Evolutionary conservation across 169 alveolate species (phyloP).

Genomic region (Babesia ovata): DNA sequence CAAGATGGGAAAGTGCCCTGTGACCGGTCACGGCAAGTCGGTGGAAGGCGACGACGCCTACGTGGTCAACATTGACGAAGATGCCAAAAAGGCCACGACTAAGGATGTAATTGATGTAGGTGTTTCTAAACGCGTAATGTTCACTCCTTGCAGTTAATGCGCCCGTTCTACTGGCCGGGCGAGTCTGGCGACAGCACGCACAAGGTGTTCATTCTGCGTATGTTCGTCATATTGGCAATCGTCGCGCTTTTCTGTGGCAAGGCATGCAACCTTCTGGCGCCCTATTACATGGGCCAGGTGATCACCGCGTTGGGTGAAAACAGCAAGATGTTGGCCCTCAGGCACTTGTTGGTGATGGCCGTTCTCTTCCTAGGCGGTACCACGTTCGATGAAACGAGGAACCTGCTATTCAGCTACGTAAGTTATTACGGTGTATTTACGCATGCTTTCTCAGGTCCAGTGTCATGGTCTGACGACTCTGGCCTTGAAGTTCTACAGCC

Average conservation of each 20-base stretch:
- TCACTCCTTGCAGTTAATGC: slow-evolving; percentile 32
- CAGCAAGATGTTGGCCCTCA: slow-evolving; percentile 1
- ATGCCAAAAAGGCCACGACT: background rate
- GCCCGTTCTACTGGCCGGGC: slow-evolving; percentile 63
- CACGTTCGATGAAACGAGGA: slow-evolving; percentile 55
- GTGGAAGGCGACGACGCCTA: slow-evolving; percentile 6
- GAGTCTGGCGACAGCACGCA: slow-evolving; percentile 2
- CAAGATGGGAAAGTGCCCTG: slow-evolving; percentile 37
- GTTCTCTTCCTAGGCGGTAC: slow-evolving; percentile 12
- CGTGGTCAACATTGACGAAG: background rate
- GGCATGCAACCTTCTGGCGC: slow-evolving; percentile 39
- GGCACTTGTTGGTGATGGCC: background rate
- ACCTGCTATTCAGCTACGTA: slow-evolving; percentile 55
- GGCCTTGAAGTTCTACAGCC: slow-evolving; percentile 29
- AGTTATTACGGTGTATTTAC: background rate
- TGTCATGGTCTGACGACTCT: slow-evolving; percentile 27
- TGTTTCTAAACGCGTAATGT: background rate
- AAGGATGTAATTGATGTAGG: slow-evolving; percentile 10
- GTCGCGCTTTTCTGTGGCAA: slow-evolving; percentile 44
- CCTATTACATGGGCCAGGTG: slow-evolving; percentile 38
- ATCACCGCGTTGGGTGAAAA: background rate
- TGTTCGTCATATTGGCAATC: slow-evolving; percentile 31
- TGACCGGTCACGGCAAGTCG: slow-evolving; percentile 10
- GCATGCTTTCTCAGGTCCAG: slow-evolving; percentile 37
- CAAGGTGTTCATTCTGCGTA: slow-evolving; percentile 16